A percentile compares a stretch with the other conserved stretches of the same genome.
phyloP scores from a whole-genome alignment of 2,329 filamentous ascomycete genomes.

The Macrophomina phaseolina region DNA sequence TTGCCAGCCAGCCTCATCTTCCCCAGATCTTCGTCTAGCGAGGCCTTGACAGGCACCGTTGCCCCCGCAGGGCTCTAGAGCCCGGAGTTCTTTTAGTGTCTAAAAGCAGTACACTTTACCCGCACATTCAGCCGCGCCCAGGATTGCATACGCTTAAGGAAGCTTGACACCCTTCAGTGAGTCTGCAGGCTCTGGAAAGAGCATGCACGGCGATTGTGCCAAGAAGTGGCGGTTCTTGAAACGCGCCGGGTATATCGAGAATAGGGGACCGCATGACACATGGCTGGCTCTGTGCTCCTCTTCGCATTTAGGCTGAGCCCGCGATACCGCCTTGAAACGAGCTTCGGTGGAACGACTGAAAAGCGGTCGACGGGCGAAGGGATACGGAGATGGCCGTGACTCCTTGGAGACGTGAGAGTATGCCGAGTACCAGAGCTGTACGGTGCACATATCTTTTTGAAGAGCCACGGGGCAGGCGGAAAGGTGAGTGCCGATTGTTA shows the following conservation, averaged over 20 bases:
- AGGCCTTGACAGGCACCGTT: not conserved
- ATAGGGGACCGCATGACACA: conserved; percentile 6
- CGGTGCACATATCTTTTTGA: too few relatives aligned
- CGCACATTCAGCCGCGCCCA: conserved; percentile 3
- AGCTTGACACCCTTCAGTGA: not conserved
- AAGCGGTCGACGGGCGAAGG: not conserved
- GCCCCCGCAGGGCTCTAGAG: too few relatives aligned
- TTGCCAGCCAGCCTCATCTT: conserved; percentile 6
- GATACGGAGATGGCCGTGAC: not conserved
- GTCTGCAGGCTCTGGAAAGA: not conserved
- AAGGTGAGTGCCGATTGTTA: too few relatives aligned
- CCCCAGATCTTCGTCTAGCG: not conserved
- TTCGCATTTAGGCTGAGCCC: conserved; percentile 6
- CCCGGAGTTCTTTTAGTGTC: too few relatives aligned
- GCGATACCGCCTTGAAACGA: not conserved
- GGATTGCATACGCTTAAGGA: not conserved
- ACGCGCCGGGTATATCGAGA: conserved; percentile 19
- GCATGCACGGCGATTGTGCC: not conserved
- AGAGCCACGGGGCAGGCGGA: too few relatives aligned
- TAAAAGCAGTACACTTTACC: not conserved
- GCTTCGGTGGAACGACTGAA: not conserved
- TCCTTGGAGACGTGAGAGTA: too few relatives aligned
- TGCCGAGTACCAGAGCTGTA: too few relatives aligned
- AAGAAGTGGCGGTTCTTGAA: conserved; percentile 17
- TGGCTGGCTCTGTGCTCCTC: not conserved